Evolutionary conservation across 495 filamentous ascomycete genomes (phyloP).

Genomic region (Penicillium diatomitis): DNA sequence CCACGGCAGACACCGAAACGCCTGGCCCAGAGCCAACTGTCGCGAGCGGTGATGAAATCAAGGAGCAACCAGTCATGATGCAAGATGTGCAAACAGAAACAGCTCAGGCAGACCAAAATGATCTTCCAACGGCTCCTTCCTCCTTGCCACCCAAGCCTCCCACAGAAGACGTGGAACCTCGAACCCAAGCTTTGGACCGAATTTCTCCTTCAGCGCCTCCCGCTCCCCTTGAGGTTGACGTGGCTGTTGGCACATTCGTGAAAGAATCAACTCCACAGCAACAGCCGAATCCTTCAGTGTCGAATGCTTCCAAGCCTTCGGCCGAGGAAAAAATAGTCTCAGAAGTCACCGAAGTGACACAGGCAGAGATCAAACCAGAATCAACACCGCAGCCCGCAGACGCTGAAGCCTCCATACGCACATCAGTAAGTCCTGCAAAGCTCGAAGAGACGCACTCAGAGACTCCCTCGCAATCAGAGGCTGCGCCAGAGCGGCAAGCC

Average conservation of each 20-base stretch:
- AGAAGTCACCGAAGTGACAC: neutral
- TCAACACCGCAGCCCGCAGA: neutral
- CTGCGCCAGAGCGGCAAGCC: neutral
- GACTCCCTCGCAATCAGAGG: neutral
- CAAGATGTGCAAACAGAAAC: neutral
- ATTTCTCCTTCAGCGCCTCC: neutral
- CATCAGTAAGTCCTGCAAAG: conserved; percentile 4
- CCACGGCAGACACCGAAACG: conserved; percentile 17
- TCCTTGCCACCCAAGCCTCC: conserved; percentile 5
- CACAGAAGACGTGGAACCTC: neutral
- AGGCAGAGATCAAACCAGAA: conserved; percentile 4
- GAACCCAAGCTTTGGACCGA: neutral
- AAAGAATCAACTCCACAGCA: neutral
- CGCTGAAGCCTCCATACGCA: neutral
- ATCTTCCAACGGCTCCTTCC: neutral
- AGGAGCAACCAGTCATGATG: neutral
- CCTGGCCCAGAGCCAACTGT: conserved; percentile 11
- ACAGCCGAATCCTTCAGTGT: neutral
- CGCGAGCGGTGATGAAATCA: neutral
- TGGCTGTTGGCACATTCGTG: neutral
- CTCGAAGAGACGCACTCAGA: conserved; percentile 3
- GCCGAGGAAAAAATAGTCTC: neutral
- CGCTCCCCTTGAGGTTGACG: neutral
- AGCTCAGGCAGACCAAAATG: conserved; percentile 1
- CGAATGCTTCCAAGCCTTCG: neutral